Conservation (phyloP, 2,329 filamentous ascomycete genomes). For the Pestalotiopsis sp. region DNA sequence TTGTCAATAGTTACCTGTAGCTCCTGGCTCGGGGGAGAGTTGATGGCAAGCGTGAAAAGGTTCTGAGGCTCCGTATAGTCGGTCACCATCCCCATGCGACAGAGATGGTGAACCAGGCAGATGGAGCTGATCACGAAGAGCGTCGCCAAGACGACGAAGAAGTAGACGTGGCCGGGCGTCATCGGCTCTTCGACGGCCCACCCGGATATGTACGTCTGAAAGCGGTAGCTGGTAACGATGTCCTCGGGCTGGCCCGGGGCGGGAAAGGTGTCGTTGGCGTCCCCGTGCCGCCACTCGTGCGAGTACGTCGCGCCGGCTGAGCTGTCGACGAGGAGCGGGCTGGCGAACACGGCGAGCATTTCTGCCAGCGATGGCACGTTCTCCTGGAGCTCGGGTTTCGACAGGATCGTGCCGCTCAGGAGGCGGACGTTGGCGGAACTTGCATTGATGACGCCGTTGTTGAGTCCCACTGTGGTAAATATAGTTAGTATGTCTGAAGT, state of each 20-base stretch:
- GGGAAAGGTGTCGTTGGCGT: not conserved
- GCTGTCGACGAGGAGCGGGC: slow-evolving; percentile 58
- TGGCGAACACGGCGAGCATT: slow-evolving; percentile 60
- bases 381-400: slow-evolving; percentile 26
- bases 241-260: not conserved
- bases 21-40: slow-evolving; percentile 4
- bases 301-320: slow-evolving; percentile 51
- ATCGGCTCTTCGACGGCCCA: not conserved
- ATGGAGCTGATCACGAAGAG: not conserved
- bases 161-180: not conserved
- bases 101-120: not conserved
- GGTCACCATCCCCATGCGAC: not conserved
- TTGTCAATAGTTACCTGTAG: not conserved
- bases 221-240: not conserved
- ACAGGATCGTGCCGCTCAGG: slow-evolving; percentile 44
- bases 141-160: not conserved
- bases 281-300: not conserved
- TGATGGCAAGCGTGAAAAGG: not conserved
- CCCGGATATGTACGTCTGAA: not conserved
- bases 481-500: not conserved
- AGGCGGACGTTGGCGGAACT: slow-evolving; percentile 47
- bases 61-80: slow-evolving; percentile 9
- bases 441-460: slow-evolving; percentile 41
- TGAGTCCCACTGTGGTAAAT: slow-evolving; percentile 37
- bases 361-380: slow-evolving; percentile 59